These are phyloP conservation scores for Vanrija sp. DNA, from an alignment of 1,284 basidiomycete species.

Conservation along the genomic window DNA sequence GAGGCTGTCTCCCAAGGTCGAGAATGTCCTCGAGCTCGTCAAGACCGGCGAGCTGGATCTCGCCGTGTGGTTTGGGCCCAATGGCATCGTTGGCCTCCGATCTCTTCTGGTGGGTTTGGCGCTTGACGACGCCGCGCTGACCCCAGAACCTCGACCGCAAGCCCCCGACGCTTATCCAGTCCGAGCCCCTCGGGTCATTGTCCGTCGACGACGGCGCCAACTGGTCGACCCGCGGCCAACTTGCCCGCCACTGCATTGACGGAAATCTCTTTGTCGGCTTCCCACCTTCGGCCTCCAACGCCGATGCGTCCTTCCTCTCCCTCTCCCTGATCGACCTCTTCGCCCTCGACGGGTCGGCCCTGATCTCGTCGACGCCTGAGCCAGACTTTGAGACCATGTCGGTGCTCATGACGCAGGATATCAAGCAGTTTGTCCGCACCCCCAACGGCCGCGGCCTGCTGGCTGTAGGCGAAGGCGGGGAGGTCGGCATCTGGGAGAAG, in stretches of 20 bases:
- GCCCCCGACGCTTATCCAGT: slow-evolving; percentile 76
- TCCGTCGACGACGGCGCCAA: neutral
- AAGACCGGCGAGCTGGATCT: slow-evolving; percentile 70
- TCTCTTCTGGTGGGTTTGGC: slow-evolving; percentile 65
- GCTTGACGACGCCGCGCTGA: neutral
- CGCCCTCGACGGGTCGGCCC: slow-evolving; percentile 7
- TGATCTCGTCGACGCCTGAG: slow-evolving; percentile 4
- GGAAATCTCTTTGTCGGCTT: slow-evolving; percentile 54
- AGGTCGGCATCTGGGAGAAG: slow-evolving; percentile 42
- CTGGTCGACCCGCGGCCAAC: slow-evolving; percentile 57
- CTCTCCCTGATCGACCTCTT: slow-evolving; percentile 25
- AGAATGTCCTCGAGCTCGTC: slow-evolving; percentile 27
- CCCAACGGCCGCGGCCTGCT: slow-evolving; percentile 47
- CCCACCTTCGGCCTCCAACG: slow-evolving; percentile 6
- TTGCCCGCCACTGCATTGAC: slow-evolving; percentile 52
- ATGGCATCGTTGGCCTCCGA: slow-evolving; percentile 67
- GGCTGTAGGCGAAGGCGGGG: slow-evolving; percentile 32
- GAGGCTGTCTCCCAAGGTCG: slow-evolving; percentile 2
- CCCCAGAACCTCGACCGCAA: slow-evolving; percentile 78
- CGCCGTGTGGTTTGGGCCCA: slow-evolving; percentile 65
- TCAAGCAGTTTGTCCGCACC: slow-evolving; percentile 42
- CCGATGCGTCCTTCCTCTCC: slow-evolving; percentile 12
- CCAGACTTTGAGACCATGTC: slow-evolving; percentile 13
- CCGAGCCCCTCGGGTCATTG: slow-evolving; percentile 66
- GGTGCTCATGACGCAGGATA: slow-evolving; percentile 29